These are phyloP conservation scores for Parachaetomium inaequale DNA, from an alignment of 495 filamentous ascomycete species.

Conservation along the genomic window DNA sequence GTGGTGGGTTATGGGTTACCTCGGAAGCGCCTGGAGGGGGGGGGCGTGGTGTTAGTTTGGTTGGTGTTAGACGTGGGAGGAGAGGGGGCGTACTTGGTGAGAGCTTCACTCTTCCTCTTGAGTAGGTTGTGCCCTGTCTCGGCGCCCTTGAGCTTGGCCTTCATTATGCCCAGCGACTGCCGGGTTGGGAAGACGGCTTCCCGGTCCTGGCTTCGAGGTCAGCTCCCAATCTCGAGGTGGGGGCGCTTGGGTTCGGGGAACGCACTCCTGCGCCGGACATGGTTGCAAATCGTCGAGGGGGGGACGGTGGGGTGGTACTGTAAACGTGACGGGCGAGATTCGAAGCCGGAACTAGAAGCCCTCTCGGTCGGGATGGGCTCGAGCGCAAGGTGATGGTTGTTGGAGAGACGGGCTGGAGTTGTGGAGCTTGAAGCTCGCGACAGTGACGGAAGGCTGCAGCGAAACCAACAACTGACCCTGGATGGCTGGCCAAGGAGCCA, in stretches of 20 bases:
- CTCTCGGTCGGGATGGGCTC: not conserved
- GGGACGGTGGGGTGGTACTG: not conserved
- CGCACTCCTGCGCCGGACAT: slow-evolving; percentile 62
- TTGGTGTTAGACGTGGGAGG: not conserved
- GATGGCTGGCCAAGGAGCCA: not conserved
- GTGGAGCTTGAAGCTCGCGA: slow-evolving; percentile 24
- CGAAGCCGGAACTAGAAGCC: not conserved
- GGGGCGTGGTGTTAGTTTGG: slow-evolving; percentile 21
- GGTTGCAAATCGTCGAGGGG: slow-evolving; percentile 22
- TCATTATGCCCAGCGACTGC: slow-evolving; percentile 95
- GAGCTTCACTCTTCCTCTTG: slow-evolving; percentile 89
- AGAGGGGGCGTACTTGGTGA: slow-evolving; percentile 64
- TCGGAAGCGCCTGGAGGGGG: slow-evolving; percentile 72
- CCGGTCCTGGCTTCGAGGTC: slow-evolving; percentile 56
- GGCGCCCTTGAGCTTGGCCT: slow-evolving; percentile 96
- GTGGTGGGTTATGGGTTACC: slow-evolving; percentile 46
- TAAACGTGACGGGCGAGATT: slow-evolving; percentile 1
- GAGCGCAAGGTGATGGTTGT: not conserved
- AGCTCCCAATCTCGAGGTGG: slow-evolving; percentile 17
- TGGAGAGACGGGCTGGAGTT: not conserved
- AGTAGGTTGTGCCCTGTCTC: slow-evolving; percentile 82
- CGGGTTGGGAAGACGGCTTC: slow-evolving; percentile 98
- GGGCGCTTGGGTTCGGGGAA: slow-evolving; percentile 12
- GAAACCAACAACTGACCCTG: not conserved
- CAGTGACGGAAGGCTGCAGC: slow-evolving; percentile 13